Evolutionary conservation across 148 eudicot genomes (phyloP).

Genomic region (Rhododendron ferrugineum): DNA sequence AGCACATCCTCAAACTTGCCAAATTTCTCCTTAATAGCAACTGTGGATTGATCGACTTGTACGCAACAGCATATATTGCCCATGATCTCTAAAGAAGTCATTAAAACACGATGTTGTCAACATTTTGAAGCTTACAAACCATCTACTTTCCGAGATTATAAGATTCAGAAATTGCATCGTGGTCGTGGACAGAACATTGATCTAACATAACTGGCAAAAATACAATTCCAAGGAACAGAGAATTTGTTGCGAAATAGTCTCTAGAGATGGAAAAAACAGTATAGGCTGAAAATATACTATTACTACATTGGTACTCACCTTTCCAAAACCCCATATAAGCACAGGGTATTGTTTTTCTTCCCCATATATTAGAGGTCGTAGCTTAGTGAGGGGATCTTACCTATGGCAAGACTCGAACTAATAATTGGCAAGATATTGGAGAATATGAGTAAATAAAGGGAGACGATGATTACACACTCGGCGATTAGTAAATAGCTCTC

Average conservation of each 20-base stretch:
- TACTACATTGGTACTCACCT: background rate
- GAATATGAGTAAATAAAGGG: background rate
- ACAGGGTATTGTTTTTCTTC: background rate
- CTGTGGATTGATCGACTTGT: constrained; percentile 40
- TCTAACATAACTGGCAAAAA: background rate
- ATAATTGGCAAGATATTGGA: background rate
- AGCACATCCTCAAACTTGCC: constrained; percentile 36
- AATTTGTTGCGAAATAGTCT: background rate
- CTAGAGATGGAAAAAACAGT: background rate
- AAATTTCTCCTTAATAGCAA: constrained; percentile 36
- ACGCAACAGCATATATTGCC: constrained; percentile 32
- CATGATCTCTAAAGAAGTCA: constrained; percentile 22
- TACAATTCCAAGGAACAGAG: background rate
- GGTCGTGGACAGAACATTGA: background rate
- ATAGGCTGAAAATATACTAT: background rate
- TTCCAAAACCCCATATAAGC: background rate
- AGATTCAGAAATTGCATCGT: background rate
- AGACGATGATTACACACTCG: background rate
- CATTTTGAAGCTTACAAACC: background rate
- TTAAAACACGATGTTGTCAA: background rate
- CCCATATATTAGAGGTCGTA: background rate
- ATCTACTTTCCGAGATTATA: background rate
- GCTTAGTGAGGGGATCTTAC: background rate
- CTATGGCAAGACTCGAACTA: background rate
- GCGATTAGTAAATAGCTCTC: background rate